These are phyloP conservation scores for Boletus vermiculosoides DNA, from an alignment of 768 basidiomycete genomes.

Conservation along the genomic window DNA sequence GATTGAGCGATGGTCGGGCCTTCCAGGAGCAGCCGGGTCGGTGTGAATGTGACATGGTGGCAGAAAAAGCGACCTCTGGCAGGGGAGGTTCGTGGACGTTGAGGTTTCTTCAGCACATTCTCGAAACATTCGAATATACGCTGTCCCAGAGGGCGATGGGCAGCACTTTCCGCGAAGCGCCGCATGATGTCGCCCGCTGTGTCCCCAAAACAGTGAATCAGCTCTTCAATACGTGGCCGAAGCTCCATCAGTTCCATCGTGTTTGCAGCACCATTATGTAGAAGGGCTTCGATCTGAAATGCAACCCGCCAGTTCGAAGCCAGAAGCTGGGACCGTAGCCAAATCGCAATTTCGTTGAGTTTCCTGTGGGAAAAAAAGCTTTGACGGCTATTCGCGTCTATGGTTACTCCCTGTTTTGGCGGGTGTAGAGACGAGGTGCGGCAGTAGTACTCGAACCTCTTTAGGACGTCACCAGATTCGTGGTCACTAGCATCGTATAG, in stretches of 20 bases:
- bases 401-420: slow-evolving; percentile 34
- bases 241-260: slow-evolving; percentile 55
- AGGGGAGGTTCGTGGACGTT: slow-evolving; percentile 20
- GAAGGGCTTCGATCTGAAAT: slow-evolving; percentile 73
- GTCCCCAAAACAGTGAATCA: slow-evolving; percentile 37
- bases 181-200: slow-evolving; percentile 52
- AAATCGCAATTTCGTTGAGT: slow-evolving; percentile 45
- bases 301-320: slow-evolving; percentile 54
- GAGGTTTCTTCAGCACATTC: slow-evolving; percentile 26
- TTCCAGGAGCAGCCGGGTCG: slow-evolving; percentile 70
- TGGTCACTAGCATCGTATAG: slow-evolving; percentile 49
- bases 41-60: slow-evolving; percentile 74
- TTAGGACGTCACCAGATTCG: slow-evolving; percentile 34
- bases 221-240: slow-evolving; percentile 40
- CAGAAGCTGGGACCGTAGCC: slow-evolving; percentile 43
- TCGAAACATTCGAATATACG: slow-evolving; percentile 47
- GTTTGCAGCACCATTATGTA: slow-evolving; percentile 62
- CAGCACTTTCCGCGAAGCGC: slow-evolving; percentile 50
- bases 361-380: slow-evolving; percentile 51
- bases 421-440: slow-evolving; percentile 44
- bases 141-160: slow-evolving; percentile 43
- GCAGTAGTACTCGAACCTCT: slow-evolving; percentile 56
- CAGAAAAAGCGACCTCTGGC: slow-evolving; percentile 54
- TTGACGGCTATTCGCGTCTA: slow-evolving; percentile 47
- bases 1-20: slow-evolving; percentile 76